These are phyloP conservation scores for Babesia caballi DNA, from an alignment of 169 alveolate species.

Conservation along the genomic window DNA sequence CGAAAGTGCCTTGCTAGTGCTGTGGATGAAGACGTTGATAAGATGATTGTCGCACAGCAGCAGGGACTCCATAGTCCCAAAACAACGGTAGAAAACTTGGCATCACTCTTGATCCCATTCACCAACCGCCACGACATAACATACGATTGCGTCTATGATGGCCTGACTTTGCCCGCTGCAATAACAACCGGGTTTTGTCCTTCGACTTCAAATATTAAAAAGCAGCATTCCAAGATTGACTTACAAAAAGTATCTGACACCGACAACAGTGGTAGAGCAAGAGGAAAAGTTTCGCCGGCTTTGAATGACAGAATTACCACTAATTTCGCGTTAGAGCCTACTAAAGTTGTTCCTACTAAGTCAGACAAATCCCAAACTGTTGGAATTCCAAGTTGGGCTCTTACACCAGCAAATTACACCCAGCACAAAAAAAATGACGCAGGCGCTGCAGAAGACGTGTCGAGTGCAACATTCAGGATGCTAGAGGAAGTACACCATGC, in stretches of 20 bases:
- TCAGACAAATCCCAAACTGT: background rate
- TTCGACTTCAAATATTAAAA: background rate
- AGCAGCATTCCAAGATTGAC: too few relatives aligned
- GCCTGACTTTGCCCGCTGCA: background rate
- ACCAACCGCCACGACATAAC: too few relatives aligned
- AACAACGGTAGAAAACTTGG: background rate
- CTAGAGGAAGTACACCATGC: background rate
- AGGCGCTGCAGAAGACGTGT: background rate
- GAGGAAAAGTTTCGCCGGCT: too few relatives aligned
- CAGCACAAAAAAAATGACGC: background rate
- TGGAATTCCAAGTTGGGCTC: too few relatives aligned
- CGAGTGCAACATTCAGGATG: background rate
- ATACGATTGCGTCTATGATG: background rate
- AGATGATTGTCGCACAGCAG: background rate
- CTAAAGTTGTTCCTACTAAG: background rate
- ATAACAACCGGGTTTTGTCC: background rate
- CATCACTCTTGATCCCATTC: background rate
- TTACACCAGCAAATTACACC: background rate
- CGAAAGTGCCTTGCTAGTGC: background rate
- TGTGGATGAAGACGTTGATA: background rate
- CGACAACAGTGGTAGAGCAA: too few relatives aligned
- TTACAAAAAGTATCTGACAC: too few relatives aligned
- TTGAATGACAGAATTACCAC: too few relatives aligned
- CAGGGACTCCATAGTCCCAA: background rate
- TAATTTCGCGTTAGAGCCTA: too few relatives aligned